Conservation (phyloP, 1,139 yeast genomes). For the Yamadazyma conglobata region DNA sequence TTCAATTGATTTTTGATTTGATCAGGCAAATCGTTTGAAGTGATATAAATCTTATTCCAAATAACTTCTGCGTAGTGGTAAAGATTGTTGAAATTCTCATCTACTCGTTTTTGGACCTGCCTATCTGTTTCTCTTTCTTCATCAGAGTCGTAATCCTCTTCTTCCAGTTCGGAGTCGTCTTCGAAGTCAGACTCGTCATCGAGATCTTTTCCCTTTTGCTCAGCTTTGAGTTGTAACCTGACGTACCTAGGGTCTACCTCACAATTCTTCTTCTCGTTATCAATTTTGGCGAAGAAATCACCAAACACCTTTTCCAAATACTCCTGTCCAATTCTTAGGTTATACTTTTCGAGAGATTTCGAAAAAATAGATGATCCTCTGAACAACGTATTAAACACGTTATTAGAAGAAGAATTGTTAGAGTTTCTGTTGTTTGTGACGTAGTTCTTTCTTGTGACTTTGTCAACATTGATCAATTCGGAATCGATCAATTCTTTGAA, state of each 20-base stretch:
- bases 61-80: slow-evolving; percentile 55
- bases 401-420: slow-evolving; percentile 24
- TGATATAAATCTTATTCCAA: slow-evolving; percentile 68
- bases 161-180: slow-evolving; percentile 22
- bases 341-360: slow-evolving; percentile 74
- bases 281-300: slow-evolving; percentile 55
- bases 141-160: slow-evolving; percentile 30
- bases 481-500: slow-evolving; percentile 62
- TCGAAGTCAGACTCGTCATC: slow-evolving; percentile 19
- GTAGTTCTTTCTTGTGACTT: slow-evolving; percentile 41
- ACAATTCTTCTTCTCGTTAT: slow-evolving; percentile 51
- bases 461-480: slow-evolving; percentile 54
- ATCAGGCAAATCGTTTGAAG: slow-evolving; percentile 75
- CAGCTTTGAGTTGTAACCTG: slow-evolving; percentile 41
- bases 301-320: slow-evolving; percentile 75
- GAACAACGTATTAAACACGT: slow-evolving; percentile 70
- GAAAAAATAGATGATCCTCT: slow-evolving; percentile 83
- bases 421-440: slow-evolving; percentile 16
- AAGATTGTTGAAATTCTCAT: slow-evolving; percentile 52
- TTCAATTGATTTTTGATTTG: slow-evolving; percentile 61
- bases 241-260: slow-evolving; percentile 71
- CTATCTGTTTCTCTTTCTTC: slow-evolving; percentile 27
- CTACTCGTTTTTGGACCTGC: slow-evolving; percentile 31
- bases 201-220: slow-evolving; percentile 22
- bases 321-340: slow-evolving; percentile 73